A percentile compares a stretch with the other conserved stretches of the same genome.
Conservation (phyloP, 1,139 yeast genomes). For the Pichia sp. region DNA sequence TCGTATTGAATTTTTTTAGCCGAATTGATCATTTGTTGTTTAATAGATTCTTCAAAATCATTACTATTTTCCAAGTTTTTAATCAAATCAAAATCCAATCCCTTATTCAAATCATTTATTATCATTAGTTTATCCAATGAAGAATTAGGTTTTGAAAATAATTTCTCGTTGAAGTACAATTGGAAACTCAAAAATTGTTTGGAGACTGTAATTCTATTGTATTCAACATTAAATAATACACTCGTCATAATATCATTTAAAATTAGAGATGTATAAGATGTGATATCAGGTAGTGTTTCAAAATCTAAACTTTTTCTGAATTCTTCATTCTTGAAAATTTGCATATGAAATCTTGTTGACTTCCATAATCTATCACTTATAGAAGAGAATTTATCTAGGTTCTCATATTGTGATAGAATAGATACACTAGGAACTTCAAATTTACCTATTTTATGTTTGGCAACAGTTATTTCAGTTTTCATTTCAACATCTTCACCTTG, state of each 20-base stretch:
- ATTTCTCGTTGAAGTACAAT: constrained; percentile 58
- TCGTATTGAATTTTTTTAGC: constrained; percentile 31
- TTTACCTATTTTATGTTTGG: constrained; percentile 39
- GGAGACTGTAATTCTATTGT: constrained; percentile 82
- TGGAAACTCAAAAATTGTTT: constrained; percentile 75
- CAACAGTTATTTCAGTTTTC: neutral
- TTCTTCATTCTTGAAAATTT: constrained; percentile 48
- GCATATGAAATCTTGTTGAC: constrained; percentile 56
- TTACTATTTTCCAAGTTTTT: constrained; percentile 31
- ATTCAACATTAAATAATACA: constrained; percentile 71
- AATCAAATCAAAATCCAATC: constrained; percentile 30
- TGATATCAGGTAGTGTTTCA: constrained; percentile 67
- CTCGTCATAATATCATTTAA: constrained; percentile 74
- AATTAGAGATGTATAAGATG: constrained; percentile 53
- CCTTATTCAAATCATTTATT: constrained; percentile 28
- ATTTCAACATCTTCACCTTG: constrained; percentile 3
- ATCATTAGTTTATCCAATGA: constrained; percentile 62
- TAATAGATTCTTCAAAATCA: constrained; percentile 29
- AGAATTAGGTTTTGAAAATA: constrained; percentile 80
- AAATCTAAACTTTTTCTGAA: constrained; percentile 32
- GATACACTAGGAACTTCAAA: constrained; percentile 43
- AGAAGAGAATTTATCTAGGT: constrained; percentile 25
- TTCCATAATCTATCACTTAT: constrained; percentile 44
- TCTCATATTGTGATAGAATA: constrained; percentile 29
- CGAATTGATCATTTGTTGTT: constrained; percentile 27